Evolutionary conservation across 805 yeast genomes (phyloP), one percentile per base, ranked within the genome.

Genomic region (Wickerhamomyces ciferrii): DNA sequence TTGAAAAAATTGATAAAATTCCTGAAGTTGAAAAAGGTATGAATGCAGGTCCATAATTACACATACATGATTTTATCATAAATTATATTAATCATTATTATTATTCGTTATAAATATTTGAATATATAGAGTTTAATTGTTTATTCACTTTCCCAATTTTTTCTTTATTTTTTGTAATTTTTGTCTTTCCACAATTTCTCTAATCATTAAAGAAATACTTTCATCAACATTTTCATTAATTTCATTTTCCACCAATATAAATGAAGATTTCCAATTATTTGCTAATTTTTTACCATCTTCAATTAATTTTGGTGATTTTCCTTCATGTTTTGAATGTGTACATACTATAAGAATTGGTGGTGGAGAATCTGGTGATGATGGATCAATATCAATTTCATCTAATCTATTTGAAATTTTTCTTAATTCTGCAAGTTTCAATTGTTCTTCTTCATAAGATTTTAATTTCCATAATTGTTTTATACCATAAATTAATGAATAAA

Each of bases 331-430:
- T 0, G 69, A 59, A 56, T 86, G 85, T 0, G 92, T 84, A 52
- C 87, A 84, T 2, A 83, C 74, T 5, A 86, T 69, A 56, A 84
- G 66, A 15, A 84, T 75, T 1, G 92, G 91, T 0, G 94, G 95
- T 15, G 74, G 74, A 0, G 71, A 58, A 27, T 64, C 65, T 19
- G 72, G 70, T 0, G 69, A 63, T 6, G 64, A 56, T 9, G 72
- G 69, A 49, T 64, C 66, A 40, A 63, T 43, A 43, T 63, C 58
- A 19, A 69, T 43, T 2, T 62, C 60, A 35, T 59, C 71, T 47
- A 56, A 56, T 46, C 54, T 66, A 0, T 61, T 49, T 17, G 64
- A 58, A 24, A 62, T 61, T 11, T 61, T 49, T 51, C 67, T 42
- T 46, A 61, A 45, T 50, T 69, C 59, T 48, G 53, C 55, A 15